phyloP scores from a whole-genome alignment of 2,329 filamentous ascomycete species.

The Tolypocladium endophyticum region DNA sequence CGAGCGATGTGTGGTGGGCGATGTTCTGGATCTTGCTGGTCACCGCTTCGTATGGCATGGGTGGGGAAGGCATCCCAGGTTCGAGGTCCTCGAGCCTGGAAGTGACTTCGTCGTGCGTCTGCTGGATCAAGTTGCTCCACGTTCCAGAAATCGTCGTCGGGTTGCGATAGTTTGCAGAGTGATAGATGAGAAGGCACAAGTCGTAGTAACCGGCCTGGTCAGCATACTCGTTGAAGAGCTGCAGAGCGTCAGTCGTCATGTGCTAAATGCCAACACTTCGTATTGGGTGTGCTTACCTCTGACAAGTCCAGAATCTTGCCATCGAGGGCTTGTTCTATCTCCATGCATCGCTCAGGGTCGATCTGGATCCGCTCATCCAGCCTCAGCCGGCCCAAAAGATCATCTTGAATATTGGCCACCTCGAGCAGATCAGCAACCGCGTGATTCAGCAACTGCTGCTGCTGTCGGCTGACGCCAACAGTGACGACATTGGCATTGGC shows the following conservation, averaged over 20 bases:
- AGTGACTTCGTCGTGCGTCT: conserved; percentile 50
- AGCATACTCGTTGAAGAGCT: conserved; percentile 90
- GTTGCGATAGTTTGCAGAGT: conserved; percentile 84
- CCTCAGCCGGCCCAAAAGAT: conserved; percentile 68
- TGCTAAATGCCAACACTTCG: not conserved
- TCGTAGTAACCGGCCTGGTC: conserved; percentile 91
- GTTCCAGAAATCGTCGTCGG: conserved; percentile 72
- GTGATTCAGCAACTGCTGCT: conserved; percentile 76
- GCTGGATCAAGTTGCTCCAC: conserved; percentile 73
- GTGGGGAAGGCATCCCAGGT: conserved; percentile 26
- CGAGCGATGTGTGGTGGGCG: conserved; percentile 52
- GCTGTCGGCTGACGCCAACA: conserved; percentile 64
- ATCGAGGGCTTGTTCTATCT: conserved; percentile 60
- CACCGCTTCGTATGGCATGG: conserved; percentile 60
- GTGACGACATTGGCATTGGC: conserved; percentile 83
- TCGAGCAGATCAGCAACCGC: conserved; percentile 81
- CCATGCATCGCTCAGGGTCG: conserved; percentile 46
- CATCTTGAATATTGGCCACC: conserved; percentile 89
- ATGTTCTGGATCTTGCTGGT: conserved; percentile 53
- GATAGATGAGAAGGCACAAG: conserved; percentile 84
- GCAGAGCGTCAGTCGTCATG: conserved; percentile 9
- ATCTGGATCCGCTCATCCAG: conserved; percentile 68
- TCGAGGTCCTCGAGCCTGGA: conserved; percentile 32
- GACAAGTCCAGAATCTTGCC: conserved; percentile 69
- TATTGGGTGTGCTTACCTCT: conserved; percentile 46